Evolutionary conservation across 2,329 filamentous ascomycete genomes (phyloP).

Genomic region (Malbranchea zuffiana): DNA sequence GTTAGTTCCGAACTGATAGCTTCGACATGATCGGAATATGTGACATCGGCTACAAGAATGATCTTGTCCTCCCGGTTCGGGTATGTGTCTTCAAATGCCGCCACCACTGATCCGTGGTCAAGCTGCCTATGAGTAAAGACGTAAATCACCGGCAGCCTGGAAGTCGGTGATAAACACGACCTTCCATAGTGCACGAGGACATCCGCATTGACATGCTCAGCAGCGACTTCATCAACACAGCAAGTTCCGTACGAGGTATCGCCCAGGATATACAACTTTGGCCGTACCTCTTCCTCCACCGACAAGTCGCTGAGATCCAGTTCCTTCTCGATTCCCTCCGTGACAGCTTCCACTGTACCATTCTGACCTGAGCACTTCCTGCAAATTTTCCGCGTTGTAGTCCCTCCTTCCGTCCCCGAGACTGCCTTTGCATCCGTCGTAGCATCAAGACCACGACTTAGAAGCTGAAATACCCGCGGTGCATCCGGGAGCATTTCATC

Average conservation of each 20-base stretch:
- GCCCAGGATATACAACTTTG: slow-evolving; percentile 67
- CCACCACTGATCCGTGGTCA: slow-evolving; percentile 47
- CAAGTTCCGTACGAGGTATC: slow-evolving; percentile 96
- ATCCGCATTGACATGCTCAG: slow-evolving; percentile 83
- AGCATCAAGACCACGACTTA: slow-evolving; percentile 43
- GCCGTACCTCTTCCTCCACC: slow-evolving; percentile 18
- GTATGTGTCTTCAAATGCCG: slow-evolving; percentile 59
- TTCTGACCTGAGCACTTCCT: slow-evolving; percentile 19
- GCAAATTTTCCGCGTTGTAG: no score
- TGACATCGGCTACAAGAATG: slow-evolving; percentile 80
- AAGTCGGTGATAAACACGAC: slow-evolving; percentile 82
- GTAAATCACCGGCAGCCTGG: slow-evolving; percentile 75
- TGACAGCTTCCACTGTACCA: slow-evolving; percentile 13
- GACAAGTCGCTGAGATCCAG: slow-evolving; percentile 13
- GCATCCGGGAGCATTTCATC: slow-evolving; percentile 86
- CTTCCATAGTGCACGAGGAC: slow-evolving; percentile 91
- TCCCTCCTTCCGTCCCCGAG: slow-evolving; percentile 11
- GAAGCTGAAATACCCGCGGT: slow-evolving; percentile 60
- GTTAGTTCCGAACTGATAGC: slow-evolving; percentile 46
- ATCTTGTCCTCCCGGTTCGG: slow-evolving; percentile 52
- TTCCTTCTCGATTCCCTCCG: slow-evolving; percentile 9
- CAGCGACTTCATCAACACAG: slow-evolving; percentile 93
- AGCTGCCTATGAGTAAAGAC: slow-evolving; percentile 71
- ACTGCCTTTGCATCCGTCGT: slow-evolving; percentile 11
- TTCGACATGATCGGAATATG: slow-evolving; percentile 65